Evolutionary conservation across 1,284 basidiomycete species (phyloP).

Genomic region (Tilletia walkeri): DNA sequence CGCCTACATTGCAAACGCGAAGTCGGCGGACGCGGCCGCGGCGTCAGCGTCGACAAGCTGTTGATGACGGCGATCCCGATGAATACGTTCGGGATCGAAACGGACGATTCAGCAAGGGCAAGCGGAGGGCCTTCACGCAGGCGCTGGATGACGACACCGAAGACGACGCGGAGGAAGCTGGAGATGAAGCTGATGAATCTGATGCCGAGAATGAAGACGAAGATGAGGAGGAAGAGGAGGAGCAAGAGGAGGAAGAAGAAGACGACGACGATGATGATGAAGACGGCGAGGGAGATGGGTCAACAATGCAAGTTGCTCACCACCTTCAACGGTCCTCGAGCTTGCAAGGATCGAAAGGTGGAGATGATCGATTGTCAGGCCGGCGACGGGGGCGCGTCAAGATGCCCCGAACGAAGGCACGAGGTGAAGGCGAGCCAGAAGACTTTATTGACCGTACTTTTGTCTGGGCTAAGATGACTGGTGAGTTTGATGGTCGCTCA

Average conservation of each 20-base stretch:
- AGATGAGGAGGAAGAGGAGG: conserved; percentile 2
- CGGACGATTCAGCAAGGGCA: not conserved
- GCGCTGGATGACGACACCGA: not conserved
- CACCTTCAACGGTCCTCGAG: conserved; percentile 49
- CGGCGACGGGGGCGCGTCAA: conserved; percentile 23
- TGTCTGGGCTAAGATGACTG: conserved; percentile 23
- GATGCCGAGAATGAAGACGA: conserved; percentile 4
- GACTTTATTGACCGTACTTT: conserved; percentile 10
- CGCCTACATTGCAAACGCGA: not conserved
- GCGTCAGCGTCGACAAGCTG: not conserved
- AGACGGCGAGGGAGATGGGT: conserved; percentile 41
- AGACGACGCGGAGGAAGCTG: not conserved
- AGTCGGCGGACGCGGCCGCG: not conserved
- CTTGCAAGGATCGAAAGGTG: conserved; percentile 64
- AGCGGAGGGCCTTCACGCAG: not conserved
- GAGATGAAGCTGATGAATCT: not conserved
- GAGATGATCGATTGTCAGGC: conserved; percentile 27
- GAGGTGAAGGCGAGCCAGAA: conserved; percentile 1
- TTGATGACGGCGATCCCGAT: not conserved
- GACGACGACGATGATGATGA: conserved; percentile 21
- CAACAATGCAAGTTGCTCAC: conserved; percentile 8
- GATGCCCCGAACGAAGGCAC: conserved; percentile 15
- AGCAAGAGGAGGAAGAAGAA: conserved; percentile 9
- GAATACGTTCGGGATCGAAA: not conserved
- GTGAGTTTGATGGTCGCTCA: not conserved